Percentiles rank a stretch among this genome's conserved stretches.
Conservation (phyloP, 306 rosid genomes). For the Myrica gale region DNA sequence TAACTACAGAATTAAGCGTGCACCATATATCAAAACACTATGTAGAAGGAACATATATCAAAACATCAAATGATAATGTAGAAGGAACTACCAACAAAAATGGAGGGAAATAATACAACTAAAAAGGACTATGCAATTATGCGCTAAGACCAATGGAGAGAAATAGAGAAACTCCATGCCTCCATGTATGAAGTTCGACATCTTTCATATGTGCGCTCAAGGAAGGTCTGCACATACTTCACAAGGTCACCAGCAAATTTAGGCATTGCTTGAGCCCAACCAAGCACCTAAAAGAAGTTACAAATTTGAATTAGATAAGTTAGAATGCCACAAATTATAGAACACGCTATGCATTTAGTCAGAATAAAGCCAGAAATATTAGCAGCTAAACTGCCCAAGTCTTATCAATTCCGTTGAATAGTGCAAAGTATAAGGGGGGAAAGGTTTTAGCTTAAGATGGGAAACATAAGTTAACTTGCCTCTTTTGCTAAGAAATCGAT, state of each 20-base stretch:
- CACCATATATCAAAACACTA: too few species aligned
- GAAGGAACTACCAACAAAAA: neutral
- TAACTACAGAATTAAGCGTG: too few species aligned
- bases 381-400: slow-evolving; percentile 5
- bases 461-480: slow-evolving; percentile 45
- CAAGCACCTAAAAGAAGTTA: slow-evolving; percentile 71
- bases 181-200: slow-evolving; percentile 97
- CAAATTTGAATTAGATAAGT: slow-evolving; percentile 21
- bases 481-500: slow-evolving; percentile 90
- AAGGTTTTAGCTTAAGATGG: neutral
- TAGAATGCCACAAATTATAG: slow-evolving; percentile 22
- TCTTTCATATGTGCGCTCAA: slow-evolving; percentile 95
- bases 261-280: slow-evolving; percentile 99
- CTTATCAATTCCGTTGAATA: neutral
- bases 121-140: neutral
- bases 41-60: too few species aligned
- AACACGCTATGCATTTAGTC: neutral
- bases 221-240: slow-evolving; percentile 91
- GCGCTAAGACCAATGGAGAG: neutral
- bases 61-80: neutral
- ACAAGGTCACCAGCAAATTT: slow-evolving; percentile 89
- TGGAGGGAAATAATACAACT: neutral
- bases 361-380: neutral
- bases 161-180: slow-evolving; percentile 43
- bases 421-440: slow-evolving; percentile 1